These are phyloP conservation scores for Hypoxylon rubiginosum DNA, from an alignment of 2,329 filamentous ascomycete species.

Conservation along the genomic window DNA sequence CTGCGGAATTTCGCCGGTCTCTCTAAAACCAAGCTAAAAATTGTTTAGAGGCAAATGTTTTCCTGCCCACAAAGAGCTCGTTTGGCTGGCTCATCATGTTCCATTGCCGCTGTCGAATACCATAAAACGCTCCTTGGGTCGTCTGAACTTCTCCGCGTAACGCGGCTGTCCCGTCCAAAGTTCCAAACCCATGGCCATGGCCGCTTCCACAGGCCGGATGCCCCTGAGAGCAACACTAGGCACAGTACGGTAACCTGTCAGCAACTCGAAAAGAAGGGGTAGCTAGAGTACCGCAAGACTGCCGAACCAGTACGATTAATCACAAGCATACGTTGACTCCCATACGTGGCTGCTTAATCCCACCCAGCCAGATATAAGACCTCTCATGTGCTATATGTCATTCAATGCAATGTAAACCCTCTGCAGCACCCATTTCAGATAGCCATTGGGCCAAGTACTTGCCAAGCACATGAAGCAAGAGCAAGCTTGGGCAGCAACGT, in stretches of 20 bases:
- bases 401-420: conserved; percentile 44
- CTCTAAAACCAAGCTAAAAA: conserved; percentile 46
- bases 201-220: conserved; percentile 38
- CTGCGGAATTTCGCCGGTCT: conserved; percentile 43
- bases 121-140: conserved; percentile 1
- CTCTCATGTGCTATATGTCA: conserved; percentile 45
- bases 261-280: conserved; percentile 38
- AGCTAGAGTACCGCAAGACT: conserved; percentile 39
- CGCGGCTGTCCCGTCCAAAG: conserved; percentile 38
- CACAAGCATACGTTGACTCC: conserved; percentile 41
- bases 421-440: conserved; percentile 38
- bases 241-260: conserved; percentile 40
- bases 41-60: conserved; percentile 35
- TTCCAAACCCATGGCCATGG: conserved; percentile 39
- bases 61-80: conserved; percentile 16
- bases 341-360: conserved; percentile 48
- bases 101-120: conserved; percentile 29
- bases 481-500: conserved; percentile 43
- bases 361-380: conserved; percentile 49
- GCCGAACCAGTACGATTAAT: conserved; percentile 40
- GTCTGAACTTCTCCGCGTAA: conserved; percentile 36
- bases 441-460: conserved; percentile 41
- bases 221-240: conserved; percentile 33
- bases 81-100: conserved; percentile 25
- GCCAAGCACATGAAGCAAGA: conserved; percentile 39